Evolutionary conservation across 306 rosid species (phyloP), one percentile per base, ranked within the genome.

Genomic region (Vigna radiata): DNA sequence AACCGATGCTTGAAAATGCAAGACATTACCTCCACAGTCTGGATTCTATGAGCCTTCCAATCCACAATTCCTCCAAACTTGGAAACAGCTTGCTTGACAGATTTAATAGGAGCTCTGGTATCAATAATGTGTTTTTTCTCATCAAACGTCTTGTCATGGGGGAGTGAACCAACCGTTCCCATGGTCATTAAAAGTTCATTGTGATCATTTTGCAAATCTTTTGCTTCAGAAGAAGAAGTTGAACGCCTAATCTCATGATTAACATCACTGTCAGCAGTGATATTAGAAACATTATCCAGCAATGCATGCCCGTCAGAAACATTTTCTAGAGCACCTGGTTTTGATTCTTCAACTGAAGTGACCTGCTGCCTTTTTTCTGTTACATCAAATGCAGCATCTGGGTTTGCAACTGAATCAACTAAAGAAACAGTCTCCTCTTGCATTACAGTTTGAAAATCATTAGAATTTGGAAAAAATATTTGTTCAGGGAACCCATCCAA

Each of bases 11-110:
- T 72, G 50, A 2, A 62, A 86, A 71, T 44, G 70, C 61, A 84
- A 79, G 66, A 66, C 53, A 73, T 19, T 88, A 91, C 99, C 98
- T 92, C 97, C 60, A 91, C 97, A 46, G 96, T 91, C 78, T 88
- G 96, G 73, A 89, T 82, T 84, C 87, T 90, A 72, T 96, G 99
- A 67, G 98, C 98, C 86, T 96, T 96, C 99, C 99, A 96, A 82
- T 96, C 98, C 73, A 92, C 96, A 88, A 93, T 96, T 70, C 98
- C 98, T 81, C 99, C 99, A 84, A 88, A 93, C 82, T 91, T 96
- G 58, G 99, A 91, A 79, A 96, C 99, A 66, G 97, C 99, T 85
- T 88, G 97, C 86, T 96, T 93, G 77, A 96, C 99, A 66, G 99
- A 96, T 79, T 96, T 98, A 83, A 96, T 88, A 31, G 99, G 99